A percentile compares a stretch with the other conserved stretches of the same genome.
phyloP scores from a whole-genome alignment of 2,329 filamentous ascomycete species.

The Pseudocercospora cruenta region DNA sequence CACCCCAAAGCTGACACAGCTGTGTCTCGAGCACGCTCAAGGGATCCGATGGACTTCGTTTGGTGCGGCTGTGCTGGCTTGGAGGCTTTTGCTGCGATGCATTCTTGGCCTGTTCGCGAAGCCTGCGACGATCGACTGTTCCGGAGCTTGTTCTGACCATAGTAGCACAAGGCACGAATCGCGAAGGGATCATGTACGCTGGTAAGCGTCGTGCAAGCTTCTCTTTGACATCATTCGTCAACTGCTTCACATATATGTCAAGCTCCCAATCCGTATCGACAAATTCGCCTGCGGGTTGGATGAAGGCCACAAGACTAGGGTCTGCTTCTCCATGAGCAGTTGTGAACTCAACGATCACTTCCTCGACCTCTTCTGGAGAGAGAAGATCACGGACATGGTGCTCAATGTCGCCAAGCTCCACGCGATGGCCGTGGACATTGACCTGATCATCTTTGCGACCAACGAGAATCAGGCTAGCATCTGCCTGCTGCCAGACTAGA shows the following conservation, averaged over 20 bases:
- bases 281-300: slow-evolving; percentile 10
- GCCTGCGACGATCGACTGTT: slow-evolving; percentile 5
- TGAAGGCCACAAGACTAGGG: slow-evolving; percentile 16
- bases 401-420: slow-evolving; percentile 76
- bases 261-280: not conserved
- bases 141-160: slow-evolving; percentile 4
- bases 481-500: slow-evolving; percentile 24
- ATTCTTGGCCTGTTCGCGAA: not conserved
- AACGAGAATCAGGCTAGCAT: slow-evolving; percentile 51
- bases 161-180: not conserved
- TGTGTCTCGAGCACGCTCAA: slow-evolving; percentile 16
- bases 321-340: slow-evolving; percentile 18
- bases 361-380: not conserved
- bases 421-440: slow-evolving; percentile 74
- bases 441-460: slow-evolving; percentile 75
- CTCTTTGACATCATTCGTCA: slow-evolving; percentile 3
- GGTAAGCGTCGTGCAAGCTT: slow-evolving; percentile 6
- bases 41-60: not conserved
- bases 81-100: not conserved
- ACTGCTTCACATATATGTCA: slow-evolving; percentile 1
- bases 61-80: not conserved
- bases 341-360: slow-evolving; percentile 5
- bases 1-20: slow-evolving; percentile 16
- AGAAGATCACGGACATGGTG: slow-evolving; percentile 49
- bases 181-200: slow-evolving; percentile 5